These are phyloP conservation scores for Dimargaris xerosporica DNA, from an alignment of 192 early-diverging fungal genomes.

Conservation along the genomic window DNA sequence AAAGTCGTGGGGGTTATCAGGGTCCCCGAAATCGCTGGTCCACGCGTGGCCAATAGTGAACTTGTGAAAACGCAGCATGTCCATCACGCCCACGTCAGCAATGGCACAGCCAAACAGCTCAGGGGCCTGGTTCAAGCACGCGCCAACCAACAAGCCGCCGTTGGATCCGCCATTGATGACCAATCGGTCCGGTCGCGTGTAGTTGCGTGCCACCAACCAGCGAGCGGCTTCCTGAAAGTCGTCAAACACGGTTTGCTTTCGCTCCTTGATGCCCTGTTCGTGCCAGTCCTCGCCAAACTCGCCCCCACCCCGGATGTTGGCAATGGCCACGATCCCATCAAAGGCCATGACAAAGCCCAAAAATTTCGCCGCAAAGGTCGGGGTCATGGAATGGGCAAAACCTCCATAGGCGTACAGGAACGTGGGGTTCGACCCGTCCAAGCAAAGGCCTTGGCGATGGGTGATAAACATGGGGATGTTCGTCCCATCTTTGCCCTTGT, in stretches of 20 bases:
- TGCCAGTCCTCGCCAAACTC: conserved; percentile 44
- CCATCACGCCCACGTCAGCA: conserved; percentile 54
- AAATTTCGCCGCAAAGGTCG: conserved; percentile 19
- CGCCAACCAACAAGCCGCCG: conserved; percentile 51
- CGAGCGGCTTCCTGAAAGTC: conserved; percentile 59
- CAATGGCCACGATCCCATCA: conserved; percentile 39
- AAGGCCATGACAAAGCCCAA: conserved; percentile 36
- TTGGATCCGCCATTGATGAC: conserved; percentile 55
- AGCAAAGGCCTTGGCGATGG: conserved; percentile 21
- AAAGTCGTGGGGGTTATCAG: conserved; percentile 52
- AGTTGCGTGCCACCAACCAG: conserved; percentile 36
- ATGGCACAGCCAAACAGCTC: conserved; percentile 51
- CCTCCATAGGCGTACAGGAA: conserved; percentile 57
- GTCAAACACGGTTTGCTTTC: conserved; percentile 62
- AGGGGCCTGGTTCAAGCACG: conserved; percentile 57
- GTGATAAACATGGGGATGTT: conserved; percentile 54
- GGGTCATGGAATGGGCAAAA: conserved; percentile 37
- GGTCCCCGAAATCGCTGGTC: conserved; percentile 47
- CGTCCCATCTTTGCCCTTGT: conserved; percentile 45
- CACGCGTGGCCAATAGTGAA: conserved; percentile 64
- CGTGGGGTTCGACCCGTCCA: conserved; percentile 40
- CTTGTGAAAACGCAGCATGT: conserved; percentile 61
- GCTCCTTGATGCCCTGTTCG: conserved; percentile 31
- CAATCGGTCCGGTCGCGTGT: conserved; percentile 35
- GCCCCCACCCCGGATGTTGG: conserved; percentile 56